Base-by-base conservation (phyloP, 345 rosid species). In the Viola odorata region DNA sequence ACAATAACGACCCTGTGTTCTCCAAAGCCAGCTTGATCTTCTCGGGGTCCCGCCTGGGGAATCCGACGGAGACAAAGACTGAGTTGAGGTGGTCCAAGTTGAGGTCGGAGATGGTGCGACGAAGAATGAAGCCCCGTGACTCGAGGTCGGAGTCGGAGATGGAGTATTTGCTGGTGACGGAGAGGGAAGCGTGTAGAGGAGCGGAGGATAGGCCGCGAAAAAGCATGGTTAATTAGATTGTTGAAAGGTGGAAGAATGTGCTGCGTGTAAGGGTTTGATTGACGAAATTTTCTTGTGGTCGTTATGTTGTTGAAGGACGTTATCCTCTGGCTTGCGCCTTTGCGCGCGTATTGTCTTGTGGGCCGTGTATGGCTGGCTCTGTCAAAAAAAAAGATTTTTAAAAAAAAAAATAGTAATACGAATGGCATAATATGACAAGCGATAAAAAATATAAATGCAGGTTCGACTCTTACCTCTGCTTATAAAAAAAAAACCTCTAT, bases 41-140 rank as follows among this genome's bases (percentile, higher is more conserved):
- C 23, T 78, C 80, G 0, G 90, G 85, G 73, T 89, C 96, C 0
- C 97, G 94, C 69, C 78, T 60, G 1, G 98, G 98, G 78, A 92
- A 92, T 5, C 98, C 98, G 0, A 92, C 98, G 4, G 89, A 82
- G 8, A 84, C 96, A 41, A 89, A 92, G 5, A 92, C 78, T 0
- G 84, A 68, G 78, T 92, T 89, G 50, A 89, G 88, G 55, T 80
- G 87, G 62, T 83, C 84, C 17, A 92, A 70, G 84, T 89, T 75
- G 55, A 92, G 90, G 67, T 77, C 80, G 8, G 81, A 41, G 9
- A 75, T n/a, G 0, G 81, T 75, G 13, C 94, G 81, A 54, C 82
- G 98, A 67, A 89, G 86, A 64, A 57, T 55, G 75, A 89, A 87
- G 64, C 96, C 98, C 6, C 81, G 81, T 55, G 89, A 76, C 48